These are phyloP conservation scores for Pterulicium gracile DNA, from an alignment of 1,284 basidiomycete species.

Conservation along the genomic window DNA sequence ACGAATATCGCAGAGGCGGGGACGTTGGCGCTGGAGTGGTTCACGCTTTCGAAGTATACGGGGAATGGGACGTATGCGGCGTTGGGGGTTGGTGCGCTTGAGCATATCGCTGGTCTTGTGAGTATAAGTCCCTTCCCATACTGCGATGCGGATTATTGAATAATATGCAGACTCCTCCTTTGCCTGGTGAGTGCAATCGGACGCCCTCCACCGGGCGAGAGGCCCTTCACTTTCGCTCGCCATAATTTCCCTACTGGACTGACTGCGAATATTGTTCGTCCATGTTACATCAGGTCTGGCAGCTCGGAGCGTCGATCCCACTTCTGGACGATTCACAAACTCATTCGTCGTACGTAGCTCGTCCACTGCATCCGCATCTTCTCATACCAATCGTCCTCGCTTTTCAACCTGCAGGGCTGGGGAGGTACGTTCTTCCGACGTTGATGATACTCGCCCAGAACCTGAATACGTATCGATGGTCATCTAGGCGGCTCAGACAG, in stretches of 20 bases:
- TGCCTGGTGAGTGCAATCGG: too few relatives aligned
- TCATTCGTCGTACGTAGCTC: background rate
- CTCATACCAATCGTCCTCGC: too few relatives aligned
- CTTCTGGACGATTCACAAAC: background rate
- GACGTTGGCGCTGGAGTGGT: background rate
- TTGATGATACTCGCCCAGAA: conserved; percentile 12
- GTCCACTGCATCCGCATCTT: too few relatives aligned
- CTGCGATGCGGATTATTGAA: background rate
- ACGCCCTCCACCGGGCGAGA: too few relatives aligned
- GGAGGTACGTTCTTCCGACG: conserved; percentile 7
- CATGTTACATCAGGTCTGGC: background rate
- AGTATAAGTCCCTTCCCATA: background rate
- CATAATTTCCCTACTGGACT: too few relatives aligned
- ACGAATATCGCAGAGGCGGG: background rate
- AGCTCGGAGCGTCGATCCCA: background rate
- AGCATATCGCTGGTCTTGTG: background rate
- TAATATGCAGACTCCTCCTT: too few relatives aligned
- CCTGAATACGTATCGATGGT: conserved; percentile 18
- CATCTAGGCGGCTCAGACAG: conserved; percentile 26
- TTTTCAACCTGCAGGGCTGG: conserved; percentile 7
- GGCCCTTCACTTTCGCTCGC: too few relatives aligned
- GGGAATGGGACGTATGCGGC: background rate
- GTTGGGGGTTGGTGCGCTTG: background rate
- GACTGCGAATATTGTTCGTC: background rate
- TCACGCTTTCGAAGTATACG: background rate